phyloP scores from a whole-genome alignment of 2,329 filamentous ascomycete species.

The Orbilia ellipsospora region DNA sequence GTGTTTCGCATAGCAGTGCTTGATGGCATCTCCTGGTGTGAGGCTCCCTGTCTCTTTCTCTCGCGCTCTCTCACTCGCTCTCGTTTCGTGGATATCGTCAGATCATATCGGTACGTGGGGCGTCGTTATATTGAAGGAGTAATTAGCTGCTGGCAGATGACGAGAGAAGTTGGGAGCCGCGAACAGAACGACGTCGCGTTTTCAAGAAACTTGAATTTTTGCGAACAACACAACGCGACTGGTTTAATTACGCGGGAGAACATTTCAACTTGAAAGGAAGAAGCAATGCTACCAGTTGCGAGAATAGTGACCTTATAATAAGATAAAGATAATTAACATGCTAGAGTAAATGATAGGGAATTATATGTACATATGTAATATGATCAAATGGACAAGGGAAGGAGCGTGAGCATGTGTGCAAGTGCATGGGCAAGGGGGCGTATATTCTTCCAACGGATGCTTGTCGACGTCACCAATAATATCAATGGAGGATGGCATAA shows the following conservation, averaged over 20 bases:
- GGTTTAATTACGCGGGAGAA: neutral
- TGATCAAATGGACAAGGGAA: neutral
- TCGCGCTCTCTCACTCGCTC: neutral
- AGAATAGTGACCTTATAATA: too few species aligned
- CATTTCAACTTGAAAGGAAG: too few species aligned
- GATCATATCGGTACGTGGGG: slow-evolving; percentile 28
- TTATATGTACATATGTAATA: slow-evolving; percentile 31
- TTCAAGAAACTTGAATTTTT: slow-evolving; percentile 2
- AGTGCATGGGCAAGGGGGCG: too few species aligned
- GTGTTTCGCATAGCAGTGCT: slow-evolving; percentile 49
- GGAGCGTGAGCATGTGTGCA: too few species aligned
- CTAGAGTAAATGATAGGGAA: too few species aligned
- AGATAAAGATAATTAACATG: too few species aligned
- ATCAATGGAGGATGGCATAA: neutral
- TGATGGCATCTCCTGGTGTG: slow-evolving; percentile 49
- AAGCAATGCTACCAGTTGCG: too few species aligned
- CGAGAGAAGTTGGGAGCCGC: slow-evolving; percentile 56
- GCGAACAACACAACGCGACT: slow-evolving; percentile 46
- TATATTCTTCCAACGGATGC: slow-evolving; percentile 9
- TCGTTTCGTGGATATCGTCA: slow-evolving; percentile 32
- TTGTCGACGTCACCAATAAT: slow-evolving; percentile 37
- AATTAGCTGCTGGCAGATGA: slow-evolving; percentile 53
- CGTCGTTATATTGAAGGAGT: too few species aligned
- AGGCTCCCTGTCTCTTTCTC: neutral
- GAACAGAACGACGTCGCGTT: slow-evolving; percentile 11